Conservation (phyloP, 2,329 filamentous ascomycete genomes). For the Calonectria pseudoreteaudii region DNA sequence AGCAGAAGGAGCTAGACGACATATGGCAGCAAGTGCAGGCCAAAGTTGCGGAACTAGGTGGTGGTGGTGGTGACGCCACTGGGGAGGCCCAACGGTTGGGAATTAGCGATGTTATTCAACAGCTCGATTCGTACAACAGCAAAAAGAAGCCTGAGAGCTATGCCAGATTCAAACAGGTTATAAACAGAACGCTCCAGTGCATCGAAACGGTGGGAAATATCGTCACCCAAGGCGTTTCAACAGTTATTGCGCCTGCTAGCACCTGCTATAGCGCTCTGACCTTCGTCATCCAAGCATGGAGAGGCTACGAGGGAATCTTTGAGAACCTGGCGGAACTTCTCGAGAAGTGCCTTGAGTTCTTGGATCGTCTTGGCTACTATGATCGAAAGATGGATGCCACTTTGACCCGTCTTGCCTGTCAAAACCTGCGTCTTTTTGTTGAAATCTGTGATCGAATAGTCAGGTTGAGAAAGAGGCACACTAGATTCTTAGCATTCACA, state of each 20-base stretch:
- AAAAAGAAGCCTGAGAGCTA: not conserved
- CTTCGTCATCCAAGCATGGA: conserved; percentile 5
- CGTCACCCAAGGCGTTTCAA: conserved; percentile 47
- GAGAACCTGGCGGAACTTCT: not conserved
- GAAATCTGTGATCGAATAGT: conserved; percentile 8
- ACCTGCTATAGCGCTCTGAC: conserved; percentile 2
- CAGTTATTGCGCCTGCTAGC: not conserved
- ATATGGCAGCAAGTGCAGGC: not conserved
- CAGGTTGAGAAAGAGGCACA: not conserved
- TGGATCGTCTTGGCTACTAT: conserved; percentile 9
- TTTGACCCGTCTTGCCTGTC: not conserved
- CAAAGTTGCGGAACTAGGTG: not conserved
- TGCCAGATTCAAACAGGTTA: not conserved
- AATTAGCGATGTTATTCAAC: not conserved
- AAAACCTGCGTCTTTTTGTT: conserved; percentile 7
- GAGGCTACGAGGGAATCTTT: conserved; percentile 8
- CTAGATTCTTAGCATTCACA: not conserved
- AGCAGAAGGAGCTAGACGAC: not conserved
- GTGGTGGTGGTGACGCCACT: not conserved
- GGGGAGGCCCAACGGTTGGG: not conserved
- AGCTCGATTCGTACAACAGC: not conserved
- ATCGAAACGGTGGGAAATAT: conserved; percentile 47
- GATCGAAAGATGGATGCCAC: not conserved
- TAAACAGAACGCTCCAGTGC: conserved; percentile 18
- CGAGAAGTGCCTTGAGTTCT: not conserved